Conservation (phyloP, 306 rosid species). For the Fragaria ananassa region DNA sequence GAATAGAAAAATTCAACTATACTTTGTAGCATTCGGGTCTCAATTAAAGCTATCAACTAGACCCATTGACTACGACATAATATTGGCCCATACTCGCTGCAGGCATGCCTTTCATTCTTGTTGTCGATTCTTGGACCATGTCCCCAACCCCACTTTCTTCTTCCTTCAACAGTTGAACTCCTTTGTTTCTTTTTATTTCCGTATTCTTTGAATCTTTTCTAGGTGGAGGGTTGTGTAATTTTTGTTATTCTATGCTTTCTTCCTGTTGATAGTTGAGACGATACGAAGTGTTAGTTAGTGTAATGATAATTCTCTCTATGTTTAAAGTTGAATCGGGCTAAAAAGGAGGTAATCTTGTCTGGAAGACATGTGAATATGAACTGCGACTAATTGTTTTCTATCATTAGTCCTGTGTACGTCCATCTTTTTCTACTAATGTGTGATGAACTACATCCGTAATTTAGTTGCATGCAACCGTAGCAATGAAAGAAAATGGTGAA, state of each 20-base stretch:
- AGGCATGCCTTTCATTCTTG: background rate
- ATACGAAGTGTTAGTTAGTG: background rate
- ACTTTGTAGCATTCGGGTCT: too few relatives aligned
- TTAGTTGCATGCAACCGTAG: background rate
- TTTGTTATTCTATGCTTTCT: too few relatives aligned
- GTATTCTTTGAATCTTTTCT: background rate
- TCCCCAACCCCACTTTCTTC: background rate
- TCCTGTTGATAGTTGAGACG: background rate
- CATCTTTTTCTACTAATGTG: background rate
- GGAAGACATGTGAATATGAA: background rate
- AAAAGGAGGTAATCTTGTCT: background rate
- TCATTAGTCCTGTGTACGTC: background rate
- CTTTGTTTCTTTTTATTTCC: background rate
- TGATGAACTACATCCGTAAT: background rate
- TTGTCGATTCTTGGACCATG: background rate
- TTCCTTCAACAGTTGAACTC: background rate
- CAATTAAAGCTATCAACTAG: too few relatives aligned
- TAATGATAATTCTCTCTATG: background rate
- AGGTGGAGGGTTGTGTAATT: background rate
- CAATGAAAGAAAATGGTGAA: background rate
- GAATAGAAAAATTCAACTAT: too few relatives aligned
- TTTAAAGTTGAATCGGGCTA: too few relatives aligned
- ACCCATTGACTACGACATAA: too few relatives aligned
- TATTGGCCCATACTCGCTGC: background rate
- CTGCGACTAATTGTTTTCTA: background rate